These are phyloP conservation scores for Euphorbia lathyris DNA, from an alignment of 345 rosid species.

Conservation along the genomic window DNA sequence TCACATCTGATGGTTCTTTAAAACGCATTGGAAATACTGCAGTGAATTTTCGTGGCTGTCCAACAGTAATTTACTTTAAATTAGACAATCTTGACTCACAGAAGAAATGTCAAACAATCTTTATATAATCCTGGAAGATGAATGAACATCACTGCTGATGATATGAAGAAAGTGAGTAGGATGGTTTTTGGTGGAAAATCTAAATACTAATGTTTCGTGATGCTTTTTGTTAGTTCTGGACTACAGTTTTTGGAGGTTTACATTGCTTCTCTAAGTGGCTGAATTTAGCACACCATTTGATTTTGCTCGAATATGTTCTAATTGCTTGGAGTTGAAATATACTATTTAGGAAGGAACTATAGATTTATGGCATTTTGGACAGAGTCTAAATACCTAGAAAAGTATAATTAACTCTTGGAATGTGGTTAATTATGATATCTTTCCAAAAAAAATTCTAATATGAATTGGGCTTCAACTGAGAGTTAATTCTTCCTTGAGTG, in stretches of 20 bases:
- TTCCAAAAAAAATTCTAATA: constrained; percentile 7
- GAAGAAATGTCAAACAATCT: neutral
- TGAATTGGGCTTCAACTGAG: neutral
- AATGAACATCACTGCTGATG: neutral
- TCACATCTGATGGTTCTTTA: constrained; percentile 73
- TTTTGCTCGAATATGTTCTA: neutral
- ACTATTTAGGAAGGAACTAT: neutral
- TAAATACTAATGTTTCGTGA: neutral
- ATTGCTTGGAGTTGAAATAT: neutral
- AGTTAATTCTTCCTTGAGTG: neutral
- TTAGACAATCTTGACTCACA: neutral
- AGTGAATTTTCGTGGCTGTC: constrained; percentile 53
- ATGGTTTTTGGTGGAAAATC: neutral
- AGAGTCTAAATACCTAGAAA: neutral
- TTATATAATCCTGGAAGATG: neutral
- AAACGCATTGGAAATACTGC: constrained; percentile 88
- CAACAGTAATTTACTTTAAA: constrained; percentile 9
- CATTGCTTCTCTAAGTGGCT: neutral
- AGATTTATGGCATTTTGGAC: neutral
- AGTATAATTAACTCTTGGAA: neutral
- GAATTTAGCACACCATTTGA: neutral
- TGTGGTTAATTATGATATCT: neutral
- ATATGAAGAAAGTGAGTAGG: neutral
- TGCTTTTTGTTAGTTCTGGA: neutral
- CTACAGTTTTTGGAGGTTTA: neutral